A percentile compares a stretch with the other conserved stretches of the same genome.
Conservation (phyloP, 2,329 filamentous ascomycete genomes). For the Aspergillus flavus region DNA sequence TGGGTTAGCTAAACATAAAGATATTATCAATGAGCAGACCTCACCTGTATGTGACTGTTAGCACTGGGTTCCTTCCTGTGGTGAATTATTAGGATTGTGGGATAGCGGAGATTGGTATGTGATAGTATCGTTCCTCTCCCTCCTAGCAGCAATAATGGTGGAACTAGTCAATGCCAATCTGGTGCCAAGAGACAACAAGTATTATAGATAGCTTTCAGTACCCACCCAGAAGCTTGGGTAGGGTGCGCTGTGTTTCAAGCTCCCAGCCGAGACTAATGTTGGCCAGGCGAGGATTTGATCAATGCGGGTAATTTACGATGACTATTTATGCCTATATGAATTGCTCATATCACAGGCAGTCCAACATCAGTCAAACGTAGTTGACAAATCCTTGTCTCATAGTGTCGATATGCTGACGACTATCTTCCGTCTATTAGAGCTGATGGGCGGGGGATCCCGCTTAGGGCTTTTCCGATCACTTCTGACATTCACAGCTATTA, state of each 20-base stretch:
- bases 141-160: too few relatives aligned
- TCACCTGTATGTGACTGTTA: neutral
- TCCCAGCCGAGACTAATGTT: neutral
- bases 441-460: neutral
- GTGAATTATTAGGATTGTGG: neutral
- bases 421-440: neutral
- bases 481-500: neutral
- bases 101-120: neutral
- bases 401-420: neutral
- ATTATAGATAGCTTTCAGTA: neutral
- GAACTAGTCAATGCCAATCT: neutral
- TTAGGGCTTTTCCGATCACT: neutral
- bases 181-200: neutral
- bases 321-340: neutral
- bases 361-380: neutral
- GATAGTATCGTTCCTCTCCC: neutral
- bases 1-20: fast-evolving
- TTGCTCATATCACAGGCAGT: neutral
- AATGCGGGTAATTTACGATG: neutral
- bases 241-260: neutral
- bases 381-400: neutral
- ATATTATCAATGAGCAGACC: too few relatives aligned
- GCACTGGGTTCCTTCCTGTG: neutral
- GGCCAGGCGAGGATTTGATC: neutral
- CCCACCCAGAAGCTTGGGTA: neutral